Evolutionary conservation across 177 flowering plant genomes (phyloP).

Genomic region (Vitis hybrid): DNA sequence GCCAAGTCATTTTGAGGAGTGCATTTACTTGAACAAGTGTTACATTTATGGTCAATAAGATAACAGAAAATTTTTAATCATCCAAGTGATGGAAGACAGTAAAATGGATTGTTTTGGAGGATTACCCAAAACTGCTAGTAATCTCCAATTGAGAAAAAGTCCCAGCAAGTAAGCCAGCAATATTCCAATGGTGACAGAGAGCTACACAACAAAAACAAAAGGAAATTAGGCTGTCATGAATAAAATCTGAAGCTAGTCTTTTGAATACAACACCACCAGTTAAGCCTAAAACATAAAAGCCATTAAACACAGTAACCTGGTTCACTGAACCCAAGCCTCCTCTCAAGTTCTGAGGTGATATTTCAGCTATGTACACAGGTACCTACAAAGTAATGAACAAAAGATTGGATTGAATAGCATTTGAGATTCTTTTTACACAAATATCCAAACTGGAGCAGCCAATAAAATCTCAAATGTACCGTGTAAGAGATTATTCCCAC

Average conservation of each 20-base stretch:
- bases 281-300: not conserved
- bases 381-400: slow-evolving; percentile 33
- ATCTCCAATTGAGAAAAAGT: slow-evolving; percentile 77
- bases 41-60: too few relatives aligned
- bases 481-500: slow-evolving; percentile 70
- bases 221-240: not conserved
- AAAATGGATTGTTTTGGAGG: not conserved
- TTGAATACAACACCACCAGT: too few relatives aligned
- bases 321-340: slow-evolving; percentile 70
- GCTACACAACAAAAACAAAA: slow-evolving; percentile 43
- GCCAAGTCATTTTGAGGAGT: too few relatives aligned
- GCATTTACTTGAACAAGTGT: too few relatives aligned
- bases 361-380: slow-evolving; percentile 77
- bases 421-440: not conserved
- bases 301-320: slow-evolving; percentile 47
- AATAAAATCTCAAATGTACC: slow-evolving; percentile 26
- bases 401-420: not conserved
- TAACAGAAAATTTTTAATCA: too few relatives aligned
- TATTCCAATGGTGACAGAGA: slow-evolving; percentile 87
- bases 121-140: slow-evolving; percentile 87
- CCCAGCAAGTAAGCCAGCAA: slow-evolving; percentile 89
- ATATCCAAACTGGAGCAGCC: not conserved
- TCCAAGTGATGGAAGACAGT: too few relatives aligned
- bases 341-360: slow-evolving; percentile 67
- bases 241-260: not conserved